Base-by-base conservation (phyloP, 495 filamentous ascomycete genomes). In the Penicillium canariense region DNA sequence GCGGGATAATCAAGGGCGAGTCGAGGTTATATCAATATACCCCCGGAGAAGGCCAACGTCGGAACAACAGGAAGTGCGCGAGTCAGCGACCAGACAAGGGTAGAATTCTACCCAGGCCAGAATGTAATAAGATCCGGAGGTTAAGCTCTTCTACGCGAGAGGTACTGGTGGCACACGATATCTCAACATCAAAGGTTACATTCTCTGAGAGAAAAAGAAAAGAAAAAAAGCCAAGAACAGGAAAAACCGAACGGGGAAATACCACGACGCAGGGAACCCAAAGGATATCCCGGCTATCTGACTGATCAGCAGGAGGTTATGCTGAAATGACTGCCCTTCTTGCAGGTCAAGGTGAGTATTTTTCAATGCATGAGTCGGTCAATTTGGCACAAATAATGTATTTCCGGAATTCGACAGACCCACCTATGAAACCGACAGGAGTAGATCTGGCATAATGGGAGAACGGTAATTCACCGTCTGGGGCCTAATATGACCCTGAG, bases 121-220 rank as follows among this genome's bases (percentile, higher is more conserved):
- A 65, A 54, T 58, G 54, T 54, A 59, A 64, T 49, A 53, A 60
- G 46, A n/a, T 22, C 52, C 54, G 44, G 58, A 47, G 58, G 50
- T 26, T 14, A 22, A 36, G 23, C 34, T 64, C 53, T 64, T 67
- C 64, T 64, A 67, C 47, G 23, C 10, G 26, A 18, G 43, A 58
- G 22, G 40, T 38, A 7, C 25, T 40, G 45, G 55, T 62, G 60
- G 55, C 55, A 59, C 60, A 56, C 52, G 49, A 62, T 48, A 52
- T 43, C 48, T 40, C 48, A 47, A 43, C 34, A 15, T 45, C 23
- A 39, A 52, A 51, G 49, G 55, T 56, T 62, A 62, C 60, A 55
- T 59, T 48, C 14, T n/a, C 46, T 27, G 31, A 42, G 3, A 9
- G 11, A 48, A 26, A 2, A 36, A 27, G 2, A 11, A 25, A 56